Evolutionary conservation across 169 alveolate species (phyloP), one percentile per base, ranked within the genome.

Genomic region (Plasmodium malariae): DNA sequence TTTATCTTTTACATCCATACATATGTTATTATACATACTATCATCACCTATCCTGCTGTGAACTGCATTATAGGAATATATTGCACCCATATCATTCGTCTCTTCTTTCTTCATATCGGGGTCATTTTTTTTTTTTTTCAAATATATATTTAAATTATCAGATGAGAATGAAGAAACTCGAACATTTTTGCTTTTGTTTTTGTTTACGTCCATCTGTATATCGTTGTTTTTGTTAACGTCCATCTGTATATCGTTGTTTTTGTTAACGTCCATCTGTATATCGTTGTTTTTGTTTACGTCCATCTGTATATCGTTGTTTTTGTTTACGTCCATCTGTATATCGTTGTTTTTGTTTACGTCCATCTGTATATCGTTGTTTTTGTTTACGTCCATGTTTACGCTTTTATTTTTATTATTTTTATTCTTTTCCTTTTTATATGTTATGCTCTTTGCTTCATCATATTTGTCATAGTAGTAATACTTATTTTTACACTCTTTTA

Each of bases 21-120:
- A 78, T 55, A 62, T 62, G 28, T 69, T 65, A 45, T 36, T 78
- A 37, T 78, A 65, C 65, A 78, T 43, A 34, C 17, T 55, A 14
- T 48, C 55, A 54, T 49, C 69, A 6, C n/a, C 30, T 48, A 7
- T 4, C 21, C 63, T 37, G 12, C 32, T n/a, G 3, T 40, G 30
- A 34, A 73, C 34, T 3, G 6, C 30, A n/a, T 69, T 26, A 63
- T 30, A 49, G 14, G 89, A 78, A 45, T 51, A 48, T 54, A 78
- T 30, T 36, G 17, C 37, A 14, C 24, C 62, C 30, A 37, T 63
- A n/a, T 78, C 19, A 43, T 17, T 28, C 14, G 49, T 71, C 9
- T 7, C 57, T 40, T 55, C 51, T 45, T 74, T 60, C 21, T 74
- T 34, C 11, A 28, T 48, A 19, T 57, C 49, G 45, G 1, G 7